These are phyloP conservation scores for Trichoderma breve DNA, from an alignment of 2,329 filamentous ascomycete genomes.

Conservation along the genomic window DNA sequence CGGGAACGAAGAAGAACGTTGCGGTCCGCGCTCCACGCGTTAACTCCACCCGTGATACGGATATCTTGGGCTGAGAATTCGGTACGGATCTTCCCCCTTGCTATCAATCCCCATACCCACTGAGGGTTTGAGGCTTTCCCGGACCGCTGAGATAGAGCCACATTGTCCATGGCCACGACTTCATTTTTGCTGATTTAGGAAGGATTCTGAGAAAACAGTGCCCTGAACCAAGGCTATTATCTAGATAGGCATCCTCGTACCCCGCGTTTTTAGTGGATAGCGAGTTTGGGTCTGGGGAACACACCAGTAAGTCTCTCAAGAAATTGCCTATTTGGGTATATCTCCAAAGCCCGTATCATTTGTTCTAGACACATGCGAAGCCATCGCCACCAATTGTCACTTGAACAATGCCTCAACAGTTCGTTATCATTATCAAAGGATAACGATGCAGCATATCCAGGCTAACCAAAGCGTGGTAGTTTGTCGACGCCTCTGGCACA, in stretches of 20 bases:
- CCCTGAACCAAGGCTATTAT: neutral
- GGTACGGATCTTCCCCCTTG: neutral
- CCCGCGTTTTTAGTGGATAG: constrained; percentile 9
- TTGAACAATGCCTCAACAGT: neutral
- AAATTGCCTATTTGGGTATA: constrained; percentile 1
- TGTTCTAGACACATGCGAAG: neutral
- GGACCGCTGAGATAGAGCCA: constrained; percentile 9
- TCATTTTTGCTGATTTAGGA: neutral
- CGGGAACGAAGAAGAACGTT: neutral
- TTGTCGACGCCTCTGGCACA: neutral
- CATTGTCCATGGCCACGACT: neutral
- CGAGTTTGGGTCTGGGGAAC: neutral
- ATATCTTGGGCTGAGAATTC: neutral
- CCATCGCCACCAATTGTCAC: constrained; percentile 5
- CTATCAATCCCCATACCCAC: neutral
- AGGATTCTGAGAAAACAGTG: neutral
- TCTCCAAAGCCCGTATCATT: neutral
- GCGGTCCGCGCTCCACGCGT: constrained; percentile 4
- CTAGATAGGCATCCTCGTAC: constrained; percentile 4
- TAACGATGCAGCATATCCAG: neutral
- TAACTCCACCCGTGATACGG: neutral
- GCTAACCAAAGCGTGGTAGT: neutral
- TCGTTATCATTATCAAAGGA: neutral
- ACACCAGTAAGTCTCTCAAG: neutral
- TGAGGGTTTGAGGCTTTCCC: neutral